Base-by-base conservation (phyloP, 352 stramenopile species). In the Pythium myriotylum region DNA sequence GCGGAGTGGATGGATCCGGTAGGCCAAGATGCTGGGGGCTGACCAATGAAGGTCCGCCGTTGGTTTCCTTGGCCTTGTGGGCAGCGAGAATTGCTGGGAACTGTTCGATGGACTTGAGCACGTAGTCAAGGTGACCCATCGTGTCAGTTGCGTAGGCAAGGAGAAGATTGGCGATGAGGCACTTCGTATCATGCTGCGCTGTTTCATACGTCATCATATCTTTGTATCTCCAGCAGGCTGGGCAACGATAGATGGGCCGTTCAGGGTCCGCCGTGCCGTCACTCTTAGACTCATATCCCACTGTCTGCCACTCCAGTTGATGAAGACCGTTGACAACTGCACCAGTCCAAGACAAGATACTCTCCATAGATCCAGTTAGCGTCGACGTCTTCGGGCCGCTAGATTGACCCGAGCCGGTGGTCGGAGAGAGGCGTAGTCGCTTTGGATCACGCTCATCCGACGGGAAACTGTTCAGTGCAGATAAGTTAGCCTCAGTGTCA, bases 161-260 rank as follows among this genome's bases (percentile, higher is more conserved):
- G 50, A 94, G 55, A 14, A 94, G 62, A 62, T 94, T 94, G 8
- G 85, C 85, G 33, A 94, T 92, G 47, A 92, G 43, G 37, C 85
- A 94, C 72, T 92, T 92, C 22, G 76, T 84, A 52, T 94, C 85
- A 65, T 94, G 85, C 37, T 92, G 81, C 7, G 84, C 82, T 19
- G 79, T 88, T 20, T 94, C 83, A 52, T 89, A 92, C 13, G 85
- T 92, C 79, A 94, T 90, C 45, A 86, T 74, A 50, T 91, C 81
- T 58, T 94, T 92, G 75, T 92, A 92, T 41, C 83, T 72, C 83
- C 83, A 92, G 63, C 85, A 94, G 0, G 85, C 81, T 1, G 85
- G 85, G 53, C 85, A 94, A 0, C 85, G 85, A 41, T 92, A 94
- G 48, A 94, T 92, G 10, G 83, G 79, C 27, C 83, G 76, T 35